Evolutionary conservation across 2,329 filamentous ascomycete species (phyloP).

Genomic region (Ophiosphaerella narmari): DNA sequence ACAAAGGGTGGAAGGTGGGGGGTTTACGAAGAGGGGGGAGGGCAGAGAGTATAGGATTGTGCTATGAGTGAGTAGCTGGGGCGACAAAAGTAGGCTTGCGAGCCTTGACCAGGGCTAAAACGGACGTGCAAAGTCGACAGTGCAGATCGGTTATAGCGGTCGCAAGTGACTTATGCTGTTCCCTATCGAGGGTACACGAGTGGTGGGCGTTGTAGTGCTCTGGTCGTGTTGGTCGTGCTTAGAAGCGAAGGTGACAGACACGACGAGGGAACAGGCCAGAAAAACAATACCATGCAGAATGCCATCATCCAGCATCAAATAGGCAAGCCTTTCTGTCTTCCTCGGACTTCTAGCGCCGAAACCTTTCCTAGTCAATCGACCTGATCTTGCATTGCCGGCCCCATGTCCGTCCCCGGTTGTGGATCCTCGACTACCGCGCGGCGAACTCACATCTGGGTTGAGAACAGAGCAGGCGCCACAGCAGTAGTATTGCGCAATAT

Average conservation of each 20-base stretch:
- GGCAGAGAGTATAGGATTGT: no score
- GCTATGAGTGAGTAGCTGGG: no score
- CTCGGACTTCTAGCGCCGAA: no score
- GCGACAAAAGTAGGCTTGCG: background rate
- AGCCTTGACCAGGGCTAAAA: background rate
- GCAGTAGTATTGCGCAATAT: background rate
- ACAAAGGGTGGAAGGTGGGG: conserved; percentile 38
- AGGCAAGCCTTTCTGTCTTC: no score
- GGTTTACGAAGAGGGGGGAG: no score
- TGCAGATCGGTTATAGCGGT: conserved; percentile 49
- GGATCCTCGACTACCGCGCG: conserved; percentile 1
- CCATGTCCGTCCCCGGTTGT: conserved; percentile 2
- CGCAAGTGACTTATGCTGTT: conserved; percentile 49
- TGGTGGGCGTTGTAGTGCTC: conserved; percentile 52
- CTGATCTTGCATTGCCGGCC: background rate
- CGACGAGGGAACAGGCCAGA: no score
- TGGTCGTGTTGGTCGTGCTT: background rate
- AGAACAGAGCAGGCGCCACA: conserved; percentile 9
- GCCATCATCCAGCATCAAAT: no score
- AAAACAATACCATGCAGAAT: no score
- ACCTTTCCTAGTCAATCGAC: background rate
- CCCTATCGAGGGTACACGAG: conserved; percentile 30
- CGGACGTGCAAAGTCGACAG: conserved; percentile 18
- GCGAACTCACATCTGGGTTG: conserved; percentile 13
- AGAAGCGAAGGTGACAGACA: no score